Conservation (phyloP, 2,329 filamentous ascomycete species). For the Diaporthe eres region DNA sequence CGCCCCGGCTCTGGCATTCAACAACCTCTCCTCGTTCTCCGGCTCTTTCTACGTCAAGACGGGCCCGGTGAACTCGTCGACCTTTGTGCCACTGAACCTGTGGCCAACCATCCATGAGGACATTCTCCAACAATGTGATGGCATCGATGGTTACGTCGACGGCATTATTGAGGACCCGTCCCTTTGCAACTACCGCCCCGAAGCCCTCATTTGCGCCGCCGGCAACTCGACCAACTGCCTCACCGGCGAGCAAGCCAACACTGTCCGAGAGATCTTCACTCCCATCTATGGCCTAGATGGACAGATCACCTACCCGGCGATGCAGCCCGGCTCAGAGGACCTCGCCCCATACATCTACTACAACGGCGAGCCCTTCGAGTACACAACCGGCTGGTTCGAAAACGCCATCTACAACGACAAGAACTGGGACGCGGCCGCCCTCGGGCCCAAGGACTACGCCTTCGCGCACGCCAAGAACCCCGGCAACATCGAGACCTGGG, state of each 20-base stretch:
- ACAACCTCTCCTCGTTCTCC: constrained; percentile 59
- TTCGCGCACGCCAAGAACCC: constrained; percentile 43
- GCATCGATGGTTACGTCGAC: constrained; percentile 63
- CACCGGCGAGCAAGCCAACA: constrained; percentile 50
- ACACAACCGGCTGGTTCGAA: constrained; percentile 62
- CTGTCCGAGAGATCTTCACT: constrained; percentile 36
- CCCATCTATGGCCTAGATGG: constrained; percentile 53
- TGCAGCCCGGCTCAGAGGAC: constrained; percentile 64
- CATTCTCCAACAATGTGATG: constrained; percentile 65
- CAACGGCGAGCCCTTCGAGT: constrained; percentile 57
- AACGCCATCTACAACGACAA: constrained; percentile 63
- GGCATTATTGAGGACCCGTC: constrained; percentile 63
- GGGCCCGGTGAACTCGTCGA: constrained; percentile 57
- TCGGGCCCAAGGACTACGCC: constrained; percentile 55
- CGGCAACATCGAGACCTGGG: constrained; percentile 45
- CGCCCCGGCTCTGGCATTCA: constrained; percentile 64
- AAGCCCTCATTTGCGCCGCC: constrained; percentile 50
- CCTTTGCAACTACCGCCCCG: constrained; percentile 57
- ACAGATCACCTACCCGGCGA: constrained; percentile 62
- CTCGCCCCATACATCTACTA: constrained; percentile 54
- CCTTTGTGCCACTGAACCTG: constrained; percentile 44
- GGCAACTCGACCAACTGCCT: constrained; percentile 49
- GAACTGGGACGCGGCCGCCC: constrained; percentile 55
- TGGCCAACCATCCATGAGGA: constrained; percentile 61
- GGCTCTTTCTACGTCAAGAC: constrained; percentile 63